phyloP scores from a whole-genome alignment of 1,284 basidiomycete genomes.

The Rhodotorula sp. region DNA sequence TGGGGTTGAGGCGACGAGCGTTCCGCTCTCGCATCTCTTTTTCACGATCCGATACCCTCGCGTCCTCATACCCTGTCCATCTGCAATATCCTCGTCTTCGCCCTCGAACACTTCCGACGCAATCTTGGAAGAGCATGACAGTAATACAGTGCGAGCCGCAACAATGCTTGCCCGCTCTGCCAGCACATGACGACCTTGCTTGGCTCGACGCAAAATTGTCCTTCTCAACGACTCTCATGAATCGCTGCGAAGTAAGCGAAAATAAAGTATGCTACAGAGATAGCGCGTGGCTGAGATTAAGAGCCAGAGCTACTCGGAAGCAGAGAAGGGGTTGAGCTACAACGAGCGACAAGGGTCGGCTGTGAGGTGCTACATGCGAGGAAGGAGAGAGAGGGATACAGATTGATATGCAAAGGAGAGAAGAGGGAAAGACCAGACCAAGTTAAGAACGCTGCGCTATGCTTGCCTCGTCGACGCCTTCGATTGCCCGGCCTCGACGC shows the following conservation, averaged over 20 bases:
- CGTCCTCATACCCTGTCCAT: background rate
- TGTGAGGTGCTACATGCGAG: background rate
- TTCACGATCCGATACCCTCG: background rate
- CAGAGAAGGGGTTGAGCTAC: too few relatives aligned
- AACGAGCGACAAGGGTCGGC: too few relatives aligned
- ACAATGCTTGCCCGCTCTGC: background rate
- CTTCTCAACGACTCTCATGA: too few relatives aligned
- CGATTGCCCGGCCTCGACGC: too few relatives aligned
- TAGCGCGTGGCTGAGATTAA: too few relatives aligned
- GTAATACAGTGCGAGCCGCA: background rate
- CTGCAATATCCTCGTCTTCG: background rate
- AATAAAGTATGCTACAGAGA: too few relatives aligned
- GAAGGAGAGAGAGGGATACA: background rate
- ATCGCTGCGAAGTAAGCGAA: too few relatives aligned
- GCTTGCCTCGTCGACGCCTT: too few relatives aligned
- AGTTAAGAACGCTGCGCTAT: background rate
- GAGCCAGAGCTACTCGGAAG: too few relatives aligned
- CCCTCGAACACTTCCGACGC: background rate
- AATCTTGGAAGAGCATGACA: background rate
- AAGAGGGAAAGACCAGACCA: background rate
- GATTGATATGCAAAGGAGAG: background rate
- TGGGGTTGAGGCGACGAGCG: conserved; percentile 57
- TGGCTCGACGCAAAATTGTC: too few relatives aligned
- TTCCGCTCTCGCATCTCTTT: background rate
- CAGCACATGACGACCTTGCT: too few relatives aligned